Percentiles rank a stretch among this genome's conserved stretches.
Evolutionary conservation across 768 basidiomycete species (phyloP).

Genomic region (Lactarius trivialis): DNA sequence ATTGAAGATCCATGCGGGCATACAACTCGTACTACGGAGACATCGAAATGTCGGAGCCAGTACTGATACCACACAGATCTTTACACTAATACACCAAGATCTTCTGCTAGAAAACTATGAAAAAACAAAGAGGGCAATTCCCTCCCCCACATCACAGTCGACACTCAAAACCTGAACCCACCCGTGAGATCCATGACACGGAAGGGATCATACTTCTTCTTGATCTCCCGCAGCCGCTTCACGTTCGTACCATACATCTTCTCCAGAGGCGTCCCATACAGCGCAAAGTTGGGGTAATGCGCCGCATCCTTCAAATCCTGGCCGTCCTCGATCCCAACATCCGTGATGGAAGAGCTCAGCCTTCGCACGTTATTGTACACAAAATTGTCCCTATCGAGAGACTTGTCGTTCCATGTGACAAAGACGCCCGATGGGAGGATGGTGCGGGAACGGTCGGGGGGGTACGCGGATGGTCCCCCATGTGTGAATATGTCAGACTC

Average conservation of each 20-base stretch:
- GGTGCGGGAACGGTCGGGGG: slow-evolving; percentile 6
- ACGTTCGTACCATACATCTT: neutral
- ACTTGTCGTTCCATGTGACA: slow-evolving; percentile 38
- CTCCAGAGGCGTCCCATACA: neutral
- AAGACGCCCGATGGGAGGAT: slow-evolving; percentile 17
- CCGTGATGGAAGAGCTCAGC: slow-evolving; percentile 30
- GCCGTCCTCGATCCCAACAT: too few species aligned
- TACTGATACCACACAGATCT: too few species aligned
- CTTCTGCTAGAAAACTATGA: too few species aligned
- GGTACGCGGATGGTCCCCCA: slow-evolving; percentile 6
- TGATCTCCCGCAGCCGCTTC: neutral
- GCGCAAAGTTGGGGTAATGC: neutral
- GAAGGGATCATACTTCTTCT: too few species aligned
- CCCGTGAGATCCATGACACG: neutral
- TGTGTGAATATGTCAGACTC: slow-evolving; percentile 10
- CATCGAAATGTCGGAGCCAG: too few species aligned
- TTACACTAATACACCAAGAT: too few species aligned
- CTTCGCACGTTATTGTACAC: slow-evolving; percentile 36
- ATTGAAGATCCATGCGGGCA: too few species aligned
- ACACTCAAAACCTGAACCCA: neutral
- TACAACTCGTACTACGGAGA: too few species aligned
- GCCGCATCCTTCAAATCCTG: too few species aligned
- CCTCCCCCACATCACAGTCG: too few species aligned
- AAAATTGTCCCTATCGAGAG: slow-evolving; percentile 34
- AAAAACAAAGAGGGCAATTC: too few species aligned